phyloP scores from a whole-genome alignment of 768 basidiomycete species.

The Lepiota brunneoincarnata region DNA sequence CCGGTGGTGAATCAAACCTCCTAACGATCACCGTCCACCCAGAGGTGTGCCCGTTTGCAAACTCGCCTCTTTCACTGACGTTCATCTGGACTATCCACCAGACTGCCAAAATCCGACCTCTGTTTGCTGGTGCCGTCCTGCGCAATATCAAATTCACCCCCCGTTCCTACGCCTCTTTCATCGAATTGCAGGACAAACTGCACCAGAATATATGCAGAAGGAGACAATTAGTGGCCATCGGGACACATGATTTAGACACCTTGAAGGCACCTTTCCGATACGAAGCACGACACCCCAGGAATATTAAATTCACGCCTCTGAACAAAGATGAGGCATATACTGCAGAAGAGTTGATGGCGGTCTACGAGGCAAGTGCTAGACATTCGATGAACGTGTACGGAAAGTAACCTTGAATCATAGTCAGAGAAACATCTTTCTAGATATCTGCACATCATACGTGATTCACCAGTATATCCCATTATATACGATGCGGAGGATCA shows the following conservation, averaged over 20 bases:
- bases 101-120: slow-evolving; percentile 83
- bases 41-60: slow-evolving; percentile 51
- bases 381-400: not conserved
- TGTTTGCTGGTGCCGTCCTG: slow-evolving; percentile 87
- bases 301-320: slow-evolving; percentile 90
- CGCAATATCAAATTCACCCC: slow-evolving; percentile 89
- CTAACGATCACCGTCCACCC: slow-evolving; percentile 67
- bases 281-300: slow-evolving; percentile 74
- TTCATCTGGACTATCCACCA: slow-evolving; percentile 23
- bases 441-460: slow-evolving; percentile 91
- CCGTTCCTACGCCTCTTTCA: slow-evolving; percentile 91
- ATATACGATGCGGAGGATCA: slow-evolving; percentile 89
- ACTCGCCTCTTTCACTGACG: not conserved
- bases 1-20: slow-evolving; percentile 62
- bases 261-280: slow-evolving; percentile 86
- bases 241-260: slow-evolving; percentile 95
- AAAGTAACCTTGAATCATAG: slow-evolving; percentile 36
- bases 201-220: slow-evolving; percentile 94
- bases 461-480: slow-evolving; percentile 95
- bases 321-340: slow-evolving; percentile 77
- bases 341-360: slow-evolving; percentile 87
- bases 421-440: slow-evolving; percentile 87
- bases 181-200: slow-evolving; percentile 98
- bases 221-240: slow-evolving; percentile 90
- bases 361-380: slow-evolving; percentile 74